Conservation (phyloP, 2,329 filamentous ascomycete genomes). For the Ceratocystis variospora region DNA sequence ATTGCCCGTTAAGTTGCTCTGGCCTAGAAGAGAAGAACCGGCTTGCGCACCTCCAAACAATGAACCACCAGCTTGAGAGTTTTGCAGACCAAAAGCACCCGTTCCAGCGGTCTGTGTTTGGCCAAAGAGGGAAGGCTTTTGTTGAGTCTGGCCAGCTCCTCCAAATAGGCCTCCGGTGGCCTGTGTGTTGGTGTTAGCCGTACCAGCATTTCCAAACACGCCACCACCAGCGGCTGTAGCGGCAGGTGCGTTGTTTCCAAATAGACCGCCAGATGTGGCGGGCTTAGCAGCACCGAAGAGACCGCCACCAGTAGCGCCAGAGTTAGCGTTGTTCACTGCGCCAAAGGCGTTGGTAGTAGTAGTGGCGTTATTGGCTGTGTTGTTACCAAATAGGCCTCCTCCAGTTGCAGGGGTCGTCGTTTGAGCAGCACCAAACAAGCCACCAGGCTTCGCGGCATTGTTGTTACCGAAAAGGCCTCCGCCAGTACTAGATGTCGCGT, state of each 20-base stretch:
- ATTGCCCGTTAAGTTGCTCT: slow-evolving; percentile 36
- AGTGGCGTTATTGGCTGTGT: slow-evolving; percentile 14
- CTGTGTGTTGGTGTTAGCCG: slow-evolving; percentile 31
- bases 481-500: slow-evolving; percentile 21
- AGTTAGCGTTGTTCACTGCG: slow-evolving; percentile 18
- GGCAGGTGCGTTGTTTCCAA: slow-evolving; percentile 29
- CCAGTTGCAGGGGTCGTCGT: slow-evolving; percentile 23
- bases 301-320: slow-evolving; percentile 22
- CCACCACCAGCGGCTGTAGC: slow-evolving; percentile 26
- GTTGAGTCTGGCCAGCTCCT: slow-evolving; percentile 37
- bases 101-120: slow-evolving; percentile 32
- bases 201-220: slow-evolving; percentile 23
- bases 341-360: slow-evolving; percentile 30
- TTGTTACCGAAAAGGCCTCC: slow-evolving; percentile 31
- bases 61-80: slow-evolving; percentile 33
- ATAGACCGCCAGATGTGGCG: slow-evolving; percentile 28
- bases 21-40: slow-evolving; percentile 33
- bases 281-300: slow-evolving; percentile 32
- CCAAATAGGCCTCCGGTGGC: slow-evolving; percentile 30
- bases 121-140: slow-evolving; percentile 45
- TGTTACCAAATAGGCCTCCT: slow-evolving; percentile 35
- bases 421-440: slow-evolving; percentile 35
- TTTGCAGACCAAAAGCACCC: slow-evolving; percentile 41
- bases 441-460: slow-evolving; percentile 30
- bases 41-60: slow-evolving; percentile 33